These are phyloP conservation scores for Laburnicola sp. DNA, from an alignment of 2,329 filamentous ascomycete species.

Conservation along the genomic window DNA sequence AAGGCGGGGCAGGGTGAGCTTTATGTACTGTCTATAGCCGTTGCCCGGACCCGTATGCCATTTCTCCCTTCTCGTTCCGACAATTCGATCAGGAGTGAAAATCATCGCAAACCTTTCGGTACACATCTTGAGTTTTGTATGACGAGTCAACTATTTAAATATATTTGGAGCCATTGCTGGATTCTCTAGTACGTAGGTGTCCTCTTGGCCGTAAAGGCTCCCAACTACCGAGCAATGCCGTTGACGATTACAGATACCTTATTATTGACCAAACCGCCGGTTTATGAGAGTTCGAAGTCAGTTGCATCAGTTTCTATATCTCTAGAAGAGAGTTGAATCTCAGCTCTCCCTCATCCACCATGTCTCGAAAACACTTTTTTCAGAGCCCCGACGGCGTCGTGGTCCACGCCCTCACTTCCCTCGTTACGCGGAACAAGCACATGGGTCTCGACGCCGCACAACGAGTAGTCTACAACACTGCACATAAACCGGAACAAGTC, in stretches of 20 bases:
- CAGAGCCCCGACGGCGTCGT: conserved; percentile 55
- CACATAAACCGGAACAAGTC: conserved; percentile 49
- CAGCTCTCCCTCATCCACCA: conserved; percentile 27
- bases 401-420: conserved; percentile 52
- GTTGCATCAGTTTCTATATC: neutral
- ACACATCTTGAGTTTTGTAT: too few species aligned
- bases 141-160: too few species aligned
- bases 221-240: too few species aligned
- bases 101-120: neutral
- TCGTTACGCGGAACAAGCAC: conserved; percentile 51
- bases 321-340: neutral
- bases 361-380: conserved; percentile 61
- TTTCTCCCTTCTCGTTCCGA: conserved; percentile 1
- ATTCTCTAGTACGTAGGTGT: too few species aligned
- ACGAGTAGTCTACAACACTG: conserved; percentile 54
- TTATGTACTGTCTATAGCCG: conserved; percentile 24
- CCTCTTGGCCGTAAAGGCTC: too few species aligned
- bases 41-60: conserved; percentile 8
- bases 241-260: too few species aligned
- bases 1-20: conserved; percentile 30
- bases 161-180: neutral
- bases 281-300: too few species aligned
- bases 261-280: too few species aligned
- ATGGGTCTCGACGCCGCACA: conserved; percentile 51
- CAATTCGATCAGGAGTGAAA: neutral